A percentile compares a stretch with the other conserved stretches of the same genome.
Evolutionary conservation across 73 alveolate genomes (phyloP).

Genomic region (Stentor roeselii): DNA sequence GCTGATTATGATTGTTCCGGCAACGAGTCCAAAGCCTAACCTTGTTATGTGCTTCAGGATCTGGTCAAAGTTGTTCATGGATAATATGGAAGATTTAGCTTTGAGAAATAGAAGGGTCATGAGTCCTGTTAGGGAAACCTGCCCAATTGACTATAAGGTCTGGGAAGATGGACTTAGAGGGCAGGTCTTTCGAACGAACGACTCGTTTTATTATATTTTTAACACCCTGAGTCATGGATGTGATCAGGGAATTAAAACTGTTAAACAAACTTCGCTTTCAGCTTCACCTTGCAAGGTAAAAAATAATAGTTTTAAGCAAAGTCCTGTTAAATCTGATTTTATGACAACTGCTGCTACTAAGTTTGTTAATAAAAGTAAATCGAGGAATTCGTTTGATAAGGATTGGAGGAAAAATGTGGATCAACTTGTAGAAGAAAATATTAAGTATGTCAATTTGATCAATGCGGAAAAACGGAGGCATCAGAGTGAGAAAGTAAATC

Average conservation of each 20-base stretch:
- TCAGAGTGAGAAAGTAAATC: neutral
- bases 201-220: slow-evolving; percentile 15
- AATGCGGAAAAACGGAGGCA: neutral
- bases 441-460: neutral
- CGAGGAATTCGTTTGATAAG: neutral
- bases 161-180: neutral
- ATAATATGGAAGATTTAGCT: neutral
- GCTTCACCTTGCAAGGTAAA: neutral
- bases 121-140: slow-evolving; percentile 12
- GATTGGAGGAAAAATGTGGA: neutral
- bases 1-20: neutral
- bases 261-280: neutral
- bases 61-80: neutral
- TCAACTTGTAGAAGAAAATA: neutral
- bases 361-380: too few species aligned
- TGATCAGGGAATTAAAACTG: too few species aligned
- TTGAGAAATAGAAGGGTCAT: neutral
- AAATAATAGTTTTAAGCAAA: neutral
- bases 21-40: neutral
- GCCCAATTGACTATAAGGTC: neutral
- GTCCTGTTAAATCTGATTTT: neutral
- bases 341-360: neutral
- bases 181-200: neutral
- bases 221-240: too few species aligned
- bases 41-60: neutral